These are phyloP conservation scores for Lasiosphaeria miniovina DNA, from an alignment of 495 filamentous ascomycete genomes.

Conservation along the genomic window DNA sequence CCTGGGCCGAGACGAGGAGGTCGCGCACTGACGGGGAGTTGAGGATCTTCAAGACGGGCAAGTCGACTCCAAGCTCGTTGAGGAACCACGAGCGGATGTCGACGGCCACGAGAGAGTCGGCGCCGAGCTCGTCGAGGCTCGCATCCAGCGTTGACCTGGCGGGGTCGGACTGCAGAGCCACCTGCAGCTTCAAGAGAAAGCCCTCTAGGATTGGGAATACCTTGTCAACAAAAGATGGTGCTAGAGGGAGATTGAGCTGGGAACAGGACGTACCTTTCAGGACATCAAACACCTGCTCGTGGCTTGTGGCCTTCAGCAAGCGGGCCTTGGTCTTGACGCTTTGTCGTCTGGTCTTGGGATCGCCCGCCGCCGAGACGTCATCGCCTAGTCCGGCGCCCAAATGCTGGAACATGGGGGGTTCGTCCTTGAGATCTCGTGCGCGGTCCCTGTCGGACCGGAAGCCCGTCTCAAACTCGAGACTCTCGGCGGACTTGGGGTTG, in stretches of 20 bases:
- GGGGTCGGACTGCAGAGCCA: conserved; percentile 10
- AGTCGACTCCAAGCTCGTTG: conserved; percentile 40
- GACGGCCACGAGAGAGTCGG: conserved; percentile 46
- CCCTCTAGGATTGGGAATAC: neutral
- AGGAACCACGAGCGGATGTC: conserved; percentile 43
- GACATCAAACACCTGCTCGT: conserved; percentile 6
- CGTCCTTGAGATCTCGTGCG: conserved; percentile 3
- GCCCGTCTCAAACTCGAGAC: conserved; percentile 10
- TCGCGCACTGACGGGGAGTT: conserved; percentile 33
- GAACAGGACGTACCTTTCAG: conserved; percentile 5
- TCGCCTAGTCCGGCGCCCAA: conserved; percentile 5
- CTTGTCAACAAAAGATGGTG: neutral
- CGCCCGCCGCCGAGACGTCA: neutral
- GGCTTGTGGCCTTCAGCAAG: conserved; percentile 7
- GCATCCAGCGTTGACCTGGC: conserved; percentile 4
- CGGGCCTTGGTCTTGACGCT: conserved; percentile 12
- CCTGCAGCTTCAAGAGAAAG: conserved; percentile 9
- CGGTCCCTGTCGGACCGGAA: conserved; percentile 7
- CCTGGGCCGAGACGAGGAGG: conserved; percentile 16
- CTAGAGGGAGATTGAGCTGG: neutral
- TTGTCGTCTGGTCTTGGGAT: conserved; percentile 7
- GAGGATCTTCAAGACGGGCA: conserved; percentile 51
- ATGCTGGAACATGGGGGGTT: conserved; percentile 14
- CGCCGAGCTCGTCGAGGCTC: conserved; percentile 28
- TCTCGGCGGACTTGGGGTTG: conserved; percentile 1